Conservation (phyloP, 1,139 yeast species). For the Scheffersomyces stambukii region DNA sequence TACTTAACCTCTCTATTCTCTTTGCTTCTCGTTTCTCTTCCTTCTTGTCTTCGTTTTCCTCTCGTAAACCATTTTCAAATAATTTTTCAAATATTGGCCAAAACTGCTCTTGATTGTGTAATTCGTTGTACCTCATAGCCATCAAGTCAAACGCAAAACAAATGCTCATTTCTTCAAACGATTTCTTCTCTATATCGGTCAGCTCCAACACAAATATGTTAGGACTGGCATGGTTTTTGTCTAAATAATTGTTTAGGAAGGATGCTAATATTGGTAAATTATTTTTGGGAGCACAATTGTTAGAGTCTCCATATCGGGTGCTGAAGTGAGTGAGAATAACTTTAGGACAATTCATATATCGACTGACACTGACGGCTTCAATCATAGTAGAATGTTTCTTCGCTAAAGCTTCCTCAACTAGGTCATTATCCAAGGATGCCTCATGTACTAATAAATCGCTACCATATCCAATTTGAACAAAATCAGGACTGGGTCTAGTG, state of each 20-base stretch:
- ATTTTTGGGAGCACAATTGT: constrained; percentile 32
- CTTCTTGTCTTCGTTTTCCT: constrained; percentile 18
- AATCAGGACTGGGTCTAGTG: constrained; percentile 70
- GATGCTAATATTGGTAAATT: constrained; percentile 20
- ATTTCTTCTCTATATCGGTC: constrained; percentile 11
- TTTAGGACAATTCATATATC: constrained; percentile 67
- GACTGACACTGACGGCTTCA: constrained; percentile 75
- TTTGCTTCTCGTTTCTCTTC: constrained; percentile 35
- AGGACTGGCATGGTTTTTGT: constrained; percentile 16
- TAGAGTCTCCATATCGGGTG: constrained; percentile 77
- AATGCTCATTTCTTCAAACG: constrained; percentile 29
- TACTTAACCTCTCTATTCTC: constrained; percentile 26
- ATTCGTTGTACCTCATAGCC: constrained; percentile 22
- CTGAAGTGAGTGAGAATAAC: constrained; percentile 87
- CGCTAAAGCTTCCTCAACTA: constrained; percentile 73
- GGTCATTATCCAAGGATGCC: constrained; percentile 81
- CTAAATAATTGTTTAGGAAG: constrained; percentile 23
- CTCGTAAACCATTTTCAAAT: constrained; percentile 5
- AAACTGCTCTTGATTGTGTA: constrained; percentile 9
- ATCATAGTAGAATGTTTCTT: constrained; percentile 89
- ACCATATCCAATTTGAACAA: constrained; percentile 60
- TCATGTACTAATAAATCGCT: constrained; percentile 87
- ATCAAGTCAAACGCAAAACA: constrained; percentile 43
- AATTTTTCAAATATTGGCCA: constrained; percentile 8
- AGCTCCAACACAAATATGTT: constrained; percentile 25